Evolutionary conservation across 1,284 basidiomycete species (phyloP).

Genomic region (Limonomyces culmigenus): DNA sequence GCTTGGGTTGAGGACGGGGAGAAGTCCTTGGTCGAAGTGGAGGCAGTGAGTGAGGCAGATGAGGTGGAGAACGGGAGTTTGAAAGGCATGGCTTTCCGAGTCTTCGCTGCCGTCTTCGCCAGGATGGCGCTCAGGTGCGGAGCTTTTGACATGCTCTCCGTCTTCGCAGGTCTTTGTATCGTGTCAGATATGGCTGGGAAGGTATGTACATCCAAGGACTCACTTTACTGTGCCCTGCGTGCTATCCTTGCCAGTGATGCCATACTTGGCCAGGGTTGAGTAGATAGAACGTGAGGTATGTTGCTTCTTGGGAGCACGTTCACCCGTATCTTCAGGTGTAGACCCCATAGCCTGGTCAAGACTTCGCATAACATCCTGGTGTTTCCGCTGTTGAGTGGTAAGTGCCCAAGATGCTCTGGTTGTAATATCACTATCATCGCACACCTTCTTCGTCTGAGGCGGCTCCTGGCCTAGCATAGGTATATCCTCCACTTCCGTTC

Average conservation of each 20-base stretch:
- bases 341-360: slow-evolving; percentile 40
- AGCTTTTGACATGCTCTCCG: slow-evolving; percentile 29
- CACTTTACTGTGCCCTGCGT: slow-evolving; percentile 20
- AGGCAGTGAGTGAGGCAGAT: slow-evolving; percentile 12
- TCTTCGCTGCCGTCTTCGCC: slow-evolving; percentile 38
- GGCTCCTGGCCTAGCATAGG: background rate
- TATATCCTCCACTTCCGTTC: no score
- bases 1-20: slow-evolving; percentile 57
- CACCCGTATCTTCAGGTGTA: slow-evolving; percentile 14
- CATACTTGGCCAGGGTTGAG: slow-evolving; percentile 60
- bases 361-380: slow-evolving; percentile 51
- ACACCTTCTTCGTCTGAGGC: background rate
- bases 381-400: slow-evolving; percentile 34
- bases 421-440: background rate
- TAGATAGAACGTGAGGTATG: slow-evolving; percentile 45
- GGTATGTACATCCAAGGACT: background rate
- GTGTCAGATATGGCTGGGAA: background rate
- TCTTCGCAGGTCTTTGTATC: slow-evolving; percentile 7
- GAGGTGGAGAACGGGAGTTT: slow-evolving; percentile 12
- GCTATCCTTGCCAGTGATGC: slow-evolving; percentile 35
- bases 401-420: background rate
- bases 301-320: slow-evolving; percentile 31
- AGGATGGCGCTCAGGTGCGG: slow-evolving; percentile 55
- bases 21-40: slow-evolving; percentile 36
- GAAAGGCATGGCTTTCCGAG: slow-evolving; percentile 30